Evolutionary conservation across 305 asterid genomes (phyloP).

Genomic region (Solanum chacoense): DNA sequence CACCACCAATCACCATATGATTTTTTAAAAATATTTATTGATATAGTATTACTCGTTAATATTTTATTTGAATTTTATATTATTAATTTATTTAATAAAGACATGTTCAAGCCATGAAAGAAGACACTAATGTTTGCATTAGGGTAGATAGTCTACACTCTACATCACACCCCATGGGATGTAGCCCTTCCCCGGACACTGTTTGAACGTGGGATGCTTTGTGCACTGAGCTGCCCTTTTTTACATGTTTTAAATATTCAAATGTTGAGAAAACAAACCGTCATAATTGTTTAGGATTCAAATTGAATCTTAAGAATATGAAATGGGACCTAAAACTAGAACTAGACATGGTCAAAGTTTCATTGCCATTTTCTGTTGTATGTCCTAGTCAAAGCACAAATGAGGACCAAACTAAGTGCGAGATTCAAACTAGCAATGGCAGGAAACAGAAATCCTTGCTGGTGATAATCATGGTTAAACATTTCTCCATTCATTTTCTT

Average conservation of each 20-base stretch:
- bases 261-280: neutral
- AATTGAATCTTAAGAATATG: neutral
- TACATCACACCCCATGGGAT: neutral
- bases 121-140: neutral
- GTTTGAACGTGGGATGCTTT: neutral
- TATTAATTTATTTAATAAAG: neutral
- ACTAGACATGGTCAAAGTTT: neutral
- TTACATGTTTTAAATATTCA: neutral
- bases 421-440: neutral
- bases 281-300: neutral
- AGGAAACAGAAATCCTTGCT: neutral
- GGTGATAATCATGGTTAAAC: neutral
- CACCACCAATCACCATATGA: neutral
- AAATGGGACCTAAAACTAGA: neutral
- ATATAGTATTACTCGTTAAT: neutral
- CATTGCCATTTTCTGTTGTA: neutral
- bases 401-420: neutral
- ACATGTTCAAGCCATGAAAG: neutral
- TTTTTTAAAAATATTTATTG: neutral
- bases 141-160: neutral
- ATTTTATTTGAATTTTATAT: neutral
- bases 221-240: neutral
- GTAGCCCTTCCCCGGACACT: neutral
- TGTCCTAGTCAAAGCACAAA: slow-evolving; percentile 1
- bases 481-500: neutral